Percentiles rank a stretch among this genome's conserved stretches.
Conservation (phyloP, 169 alveolate species). For the Eimeria falciformis region DNA sequence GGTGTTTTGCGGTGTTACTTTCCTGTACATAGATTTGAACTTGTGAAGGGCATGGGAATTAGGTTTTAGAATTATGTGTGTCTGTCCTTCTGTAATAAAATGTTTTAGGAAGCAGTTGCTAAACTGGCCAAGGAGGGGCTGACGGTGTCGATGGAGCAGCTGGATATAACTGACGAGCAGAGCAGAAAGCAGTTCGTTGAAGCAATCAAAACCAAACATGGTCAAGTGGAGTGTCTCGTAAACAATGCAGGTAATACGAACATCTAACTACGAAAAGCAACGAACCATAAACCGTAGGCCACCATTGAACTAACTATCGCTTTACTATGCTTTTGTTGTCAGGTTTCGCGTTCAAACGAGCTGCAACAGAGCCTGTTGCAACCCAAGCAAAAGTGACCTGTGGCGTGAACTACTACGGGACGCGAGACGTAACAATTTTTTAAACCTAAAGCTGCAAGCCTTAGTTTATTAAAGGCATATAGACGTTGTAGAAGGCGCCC, state of each 20-base stretch:
- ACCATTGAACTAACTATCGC: no score
- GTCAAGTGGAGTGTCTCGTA: slow-evolving; percentile 50
- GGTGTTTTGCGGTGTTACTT: no score
- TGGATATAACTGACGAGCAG: slow-evolving; percentile 41
- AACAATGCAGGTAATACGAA: slow-evolving; percentile 60
- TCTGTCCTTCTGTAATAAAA: no score
- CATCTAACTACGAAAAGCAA: no score
- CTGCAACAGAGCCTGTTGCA: slow-evolving; percentile 38
- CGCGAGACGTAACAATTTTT: slow-evolving; percentile 10
- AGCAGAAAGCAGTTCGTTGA: slow-evolving; percentile 1
- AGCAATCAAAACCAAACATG: background rate
- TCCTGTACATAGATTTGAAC: no score
- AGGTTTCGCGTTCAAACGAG: slow-evolving; percentile 51
- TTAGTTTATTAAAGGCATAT: background rate
- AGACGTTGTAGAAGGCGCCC: no score
- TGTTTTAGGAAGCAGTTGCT: slow-evolving; percentile 26
- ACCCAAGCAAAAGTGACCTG: slow-evolving; percentile 43
- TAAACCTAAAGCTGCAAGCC: slow-evolving; percentile 7
- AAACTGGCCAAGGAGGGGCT: slow-evolving; percentile 14
- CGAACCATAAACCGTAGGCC: no score
- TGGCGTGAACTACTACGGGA: slow-evolving; percentile 67
- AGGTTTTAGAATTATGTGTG: no score
- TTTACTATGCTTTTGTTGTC: background rate
- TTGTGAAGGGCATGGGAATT: no score
- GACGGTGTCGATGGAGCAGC: slow-evolving; percentile 26